Evolutionary conservation across 345 rosid genomes (phyloP).

Genomic region (Lumnitzera racemosa): DNA sequence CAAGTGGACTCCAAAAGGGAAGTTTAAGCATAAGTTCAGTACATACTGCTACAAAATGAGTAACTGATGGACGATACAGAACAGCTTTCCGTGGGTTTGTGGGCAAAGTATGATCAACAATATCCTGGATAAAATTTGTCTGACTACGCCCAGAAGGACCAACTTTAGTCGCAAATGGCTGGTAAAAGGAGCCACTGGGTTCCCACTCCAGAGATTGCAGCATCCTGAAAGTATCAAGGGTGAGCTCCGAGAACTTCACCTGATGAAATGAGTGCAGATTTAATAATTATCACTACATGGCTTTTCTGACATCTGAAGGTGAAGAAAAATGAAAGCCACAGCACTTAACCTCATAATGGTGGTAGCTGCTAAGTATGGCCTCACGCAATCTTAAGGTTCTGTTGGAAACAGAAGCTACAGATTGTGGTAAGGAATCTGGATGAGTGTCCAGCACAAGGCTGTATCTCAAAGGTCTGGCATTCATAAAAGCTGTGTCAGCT

Average conservation of each 20-base stretch:
- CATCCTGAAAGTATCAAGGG: slow-evolving; percentile 90
- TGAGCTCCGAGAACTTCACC: slow-evolving; percentile 96
- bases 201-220: slow-evolving; percentile 99
- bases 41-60: slow-evolving; percentile 90
- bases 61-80: slow-evolving; percentile 75
- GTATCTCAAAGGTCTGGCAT: slow-evolving; percentile 88
- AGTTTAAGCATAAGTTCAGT: slow-evolving; percentile 2
- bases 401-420: slow-evolving; percentile 31
- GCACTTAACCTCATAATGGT: slow-evolving; percentile 68
- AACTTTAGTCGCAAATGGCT: slow-evolving; percentile 38
- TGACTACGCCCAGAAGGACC: slow-evolving; percentile 52
- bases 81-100: slow-evolving; percentile 84
- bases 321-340: slow-evolving; percentile 14
- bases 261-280: slow-evolving; percentile 20
- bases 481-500: slow-evolving; percentile 91
- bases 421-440: slow-evolving; percentile 55
- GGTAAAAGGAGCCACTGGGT: slow-evolving; percentile 85
- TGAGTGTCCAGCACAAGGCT: slow-evolving; percentile 75
- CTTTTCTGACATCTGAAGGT: slow-evolving; percentile 7
- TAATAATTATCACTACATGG: background rate
- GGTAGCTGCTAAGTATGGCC: slow-evolving; percentile 86
- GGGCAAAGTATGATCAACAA: slow-evolving; percentile 87
- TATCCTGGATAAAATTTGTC: slow-evolving; percentile 48
- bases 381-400: slow-evolving; percentile 70
- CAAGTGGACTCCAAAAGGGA: too few species aligned